Base-by-base conservation (phyloP, 2,329 filamentous ascomycete species). In the Aurifilum marmelostoma region DNA sequence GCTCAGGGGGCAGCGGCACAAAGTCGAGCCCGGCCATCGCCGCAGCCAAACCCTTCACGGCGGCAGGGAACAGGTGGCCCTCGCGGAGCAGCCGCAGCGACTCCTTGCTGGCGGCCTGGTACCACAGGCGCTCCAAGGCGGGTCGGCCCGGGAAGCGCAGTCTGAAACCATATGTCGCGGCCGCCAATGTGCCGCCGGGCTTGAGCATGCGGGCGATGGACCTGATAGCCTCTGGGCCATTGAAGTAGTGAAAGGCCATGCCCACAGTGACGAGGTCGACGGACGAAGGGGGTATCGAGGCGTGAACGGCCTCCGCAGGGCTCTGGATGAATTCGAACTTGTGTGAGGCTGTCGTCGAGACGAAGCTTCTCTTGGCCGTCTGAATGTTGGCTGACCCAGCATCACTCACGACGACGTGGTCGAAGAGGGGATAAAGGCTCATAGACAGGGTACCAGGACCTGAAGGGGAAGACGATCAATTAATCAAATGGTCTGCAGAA, bases 171-270 rank as follows among this genome's bases (percentile, higher is more conserved):
- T 73, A 73, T 0, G 70, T 74, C 16, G 59, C 70, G 12, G 68
- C 73, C 2, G 68, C 71, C 9, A 74, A 47, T 8, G 70, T 72
- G 21, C 66, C 70, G 0, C 73, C 73, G 0, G 73, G 68, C 37
- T 59, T 67, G 21, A 73, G 66, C 18, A 68, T 73, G 5, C 34
- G 41, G 6, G 69, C 70, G 8, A 73, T 67, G 16, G 72, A 61
- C 24, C 67, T 67, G n/a, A 73, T 65, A 1, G 71, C 71, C 1
- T 43, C 59, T 8, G 58, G 64, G 14, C 65, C 61, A n/a, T 73
- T 67, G 63, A 74, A 73, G 65, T 72, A 73, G 65, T 74, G 72
- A 32, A 74, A 73, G 2, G 70, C 71, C 72, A 74, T 73, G 66
- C 67, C 71, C 24, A 73, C 65, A 29, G 63, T 66, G 14, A 70